phyloP scores from a whole-genome alignment of 1,284 basidiomycete species.

The Ustilago tritici region DNA sequence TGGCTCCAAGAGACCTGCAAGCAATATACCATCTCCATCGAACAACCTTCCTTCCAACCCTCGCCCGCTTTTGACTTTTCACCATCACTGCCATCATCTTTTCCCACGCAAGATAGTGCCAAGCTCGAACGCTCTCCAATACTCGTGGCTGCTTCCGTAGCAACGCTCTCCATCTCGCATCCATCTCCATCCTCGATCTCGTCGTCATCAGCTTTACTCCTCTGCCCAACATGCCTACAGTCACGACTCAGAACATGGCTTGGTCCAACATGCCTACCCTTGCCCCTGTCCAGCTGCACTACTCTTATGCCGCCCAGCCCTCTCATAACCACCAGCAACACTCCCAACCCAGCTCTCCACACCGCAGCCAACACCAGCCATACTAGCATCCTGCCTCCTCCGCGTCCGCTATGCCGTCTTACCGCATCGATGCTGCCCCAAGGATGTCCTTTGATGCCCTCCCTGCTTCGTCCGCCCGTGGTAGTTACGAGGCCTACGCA shows the following conservation, averaged over 20 bases:
- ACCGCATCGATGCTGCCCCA: conserved; percentile 1
- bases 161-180: neutral
- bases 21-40: neutral
- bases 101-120: neutral
- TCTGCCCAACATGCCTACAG: neutral
- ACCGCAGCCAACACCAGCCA: neutral
- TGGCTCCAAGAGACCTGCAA: neutral
- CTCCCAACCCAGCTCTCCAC: conserved; percentile 1
- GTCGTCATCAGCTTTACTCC: neutral
- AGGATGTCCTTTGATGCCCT: conserved; percentile 7
- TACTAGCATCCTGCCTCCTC: conserved; percentile 1
- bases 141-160: conserved; percentile 3
- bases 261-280: neutral
- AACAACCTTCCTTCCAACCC: neutral
- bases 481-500: conserved; percentile 12
- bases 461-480: neutral
- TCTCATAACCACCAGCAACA: conserved; percentile 1
- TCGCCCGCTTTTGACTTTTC: neutral
- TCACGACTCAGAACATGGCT: neutral
- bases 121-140: conserved; percentile 1
- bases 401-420: neutral
- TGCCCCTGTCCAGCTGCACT: neutral
- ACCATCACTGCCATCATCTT: neutral
- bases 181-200: neutral
- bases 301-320: neutral